Evolutionary conservation across 2,329 filamentous ascomycete species (phyloP), one percentile per base, ranked within the genome.

Genomic region (Talaromyces atroroseus): DNA sequence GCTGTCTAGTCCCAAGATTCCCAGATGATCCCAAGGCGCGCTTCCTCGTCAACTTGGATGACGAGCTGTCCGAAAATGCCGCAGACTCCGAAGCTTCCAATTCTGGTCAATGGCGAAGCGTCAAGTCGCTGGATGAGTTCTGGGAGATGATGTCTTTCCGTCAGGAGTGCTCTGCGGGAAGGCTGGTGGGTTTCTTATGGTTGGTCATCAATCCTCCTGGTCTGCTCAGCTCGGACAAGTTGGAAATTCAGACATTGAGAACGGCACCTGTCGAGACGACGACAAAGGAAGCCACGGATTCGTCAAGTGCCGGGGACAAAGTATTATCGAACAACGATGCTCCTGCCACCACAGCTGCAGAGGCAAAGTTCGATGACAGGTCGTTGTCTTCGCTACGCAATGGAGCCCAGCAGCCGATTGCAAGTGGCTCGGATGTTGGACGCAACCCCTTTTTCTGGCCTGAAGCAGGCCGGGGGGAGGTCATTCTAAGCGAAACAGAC

Each of bases 141-240:
- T 99, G 94, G 94, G 94, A 99, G 60, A 88, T 95, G 81, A 97
- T 99, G 92, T 87, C 92, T 0, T 97, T 89, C 68, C 81, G 94
- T 56, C 94, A 97, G 69, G 94, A 99, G 68, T 99, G 94, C 67
- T 96, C 92, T 0, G 90, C 91, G 34, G 95, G 94, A 0, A 82
- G 92, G 18, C 80, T 96, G 66, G 95, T 96, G 0, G 95, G 95
- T 0, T 99, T 99, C 63, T 80, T 97, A 24, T 99, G 95, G 92
- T 76, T 96, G 24, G 86, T 96, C 0, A 88, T 96, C 48, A 81
- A 79, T 62, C 87, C 90, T 34, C 80, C 84, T 0, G 71, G 75
- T 5, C 58, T 73, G 34, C 61, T 70, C 55, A 70, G 73, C 56
- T 66, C 74, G 57, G 64, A 66, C 36, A 65, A 68, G 12, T 68